Evolutionary conservation across 805 yeast species (phyloP).

Genomic region (Spathaspora sp.): DNA sequence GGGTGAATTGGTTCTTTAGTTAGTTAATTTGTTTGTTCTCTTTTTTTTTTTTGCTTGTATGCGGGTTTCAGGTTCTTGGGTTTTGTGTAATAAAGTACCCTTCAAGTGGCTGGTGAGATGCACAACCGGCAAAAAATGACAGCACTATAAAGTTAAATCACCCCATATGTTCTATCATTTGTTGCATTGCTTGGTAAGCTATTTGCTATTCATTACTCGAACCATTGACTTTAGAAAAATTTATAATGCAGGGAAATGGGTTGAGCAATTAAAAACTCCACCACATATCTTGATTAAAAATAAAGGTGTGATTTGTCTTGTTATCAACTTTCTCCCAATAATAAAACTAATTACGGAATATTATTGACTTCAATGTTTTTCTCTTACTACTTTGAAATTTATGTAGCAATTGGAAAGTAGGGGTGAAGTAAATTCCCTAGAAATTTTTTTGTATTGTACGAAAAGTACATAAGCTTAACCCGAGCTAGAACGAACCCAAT

Average conservation of each 20-base stretch:
- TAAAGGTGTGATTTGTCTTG: background rate
- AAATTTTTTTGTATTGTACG: too few relatives aligned
- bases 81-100: background rate
- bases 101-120: background rate
- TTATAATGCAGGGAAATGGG: too few relatives aligned
- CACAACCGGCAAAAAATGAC: background rate
- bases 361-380: background rate
- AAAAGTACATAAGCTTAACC: too few relatives aligned
- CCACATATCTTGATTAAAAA: background rate
- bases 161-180: too few relatives aligned
- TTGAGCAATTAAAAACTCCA: background rate
- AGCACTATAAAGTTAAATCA: too few relatives aligned
- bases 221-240: too few relatives aligned
- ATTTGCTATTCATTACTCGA: too few relatives aligned
- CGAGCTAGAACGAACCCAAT: background rate
- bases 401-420: background rate
- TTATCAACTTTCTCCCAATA: background rate
- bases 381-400: background rate
- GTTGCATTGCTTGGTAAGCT: too few relatives aligned
- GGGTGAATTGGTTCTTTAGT: background rate
- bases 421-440: background rate
- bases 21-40: background rate
- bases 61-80: background rate
- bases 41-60: too few relatives aligned
- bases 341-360: background rate